Evolutionary conservation across 2,329 filamentous ascomycete species (phyloP), one percentile per base, ranked within the genome.

Genomic region (Fusarium agapanthi): DNA sequence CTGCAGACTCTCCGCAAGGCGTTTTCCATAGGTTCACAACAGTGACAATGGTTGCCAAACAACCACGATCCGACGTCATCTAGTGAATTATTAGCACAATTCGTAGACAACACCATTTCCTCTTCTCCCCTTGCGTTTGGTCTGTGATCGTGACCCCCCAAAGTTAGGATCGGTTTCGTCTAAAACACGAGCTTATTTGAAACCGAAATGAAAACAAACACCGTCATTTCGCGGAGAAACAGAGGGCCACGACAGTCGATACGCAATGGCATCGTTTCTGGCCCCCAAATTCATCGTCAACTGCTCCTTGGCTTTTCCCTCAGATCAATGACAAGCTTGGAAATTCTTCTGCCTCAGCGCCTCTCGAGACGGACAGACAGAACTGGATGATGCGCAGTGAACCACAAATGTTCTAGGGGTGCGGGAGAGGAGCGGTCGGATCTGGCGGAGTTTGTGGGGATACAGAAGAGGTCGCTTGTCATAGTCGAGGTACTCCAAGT

Each of bases 21-120:
- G 65, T 78, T 78, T 68, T 77, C 74, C 58, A 79, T 79, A 78
- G 79, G 79, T 76, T 79, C 67, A 78, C 74, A 75, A 67, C 61
- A 61, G 62, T 53, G 72, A 66, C 62, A 75, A 74, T 73, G 59
- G 63, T 60, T 61, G 65, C 44, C 65, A 61, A 51, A 69, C 50
- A 55, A 70, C 51, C 63, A 65, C 61, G 37, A 50, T 60, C 58
- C 64, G 61, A 74, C 75, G 73, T 67, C 75, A 75, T 72, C 35
- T 61, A 45, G 28, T 53, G 16, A 28, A 54, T 35, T 45, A 35
- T 51, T 44, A 38, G 37, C 48, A 54, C 61, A 62, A 30, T 50
- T 48, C 53, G 48, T 35, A 22, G 32, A 68, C 67, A 67, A 73
- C 70, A 73, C 57, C 58, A 57, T 67, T 57, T 61, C 54, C 44